Evolutionary conservation across 345 rosid genomes (phyloP).

Genomic region (Brassica incana): DNA sequence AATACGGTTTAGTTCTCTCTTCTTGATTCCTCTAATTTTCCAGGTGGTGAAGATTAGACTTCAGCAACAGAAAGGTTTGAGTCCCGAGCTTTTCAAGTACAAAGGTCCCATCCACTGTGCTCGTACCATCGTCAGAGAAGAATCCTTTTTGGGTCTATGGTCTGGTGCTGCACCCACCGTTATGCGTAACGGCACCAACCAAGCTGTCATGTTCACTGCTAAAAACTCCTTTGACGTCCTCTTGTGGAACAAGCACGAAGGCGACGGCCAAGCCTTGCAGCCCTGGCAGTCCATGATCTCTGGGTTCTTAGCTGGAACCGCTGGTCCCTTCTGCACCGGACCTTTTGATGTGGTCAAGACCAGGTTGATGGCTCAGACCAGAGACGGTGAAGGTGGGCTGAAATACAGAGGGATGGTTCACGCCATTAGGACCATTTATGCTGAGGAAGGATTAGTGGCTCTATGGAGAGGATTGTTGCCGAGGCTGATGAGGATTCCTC

Average conservation of each 20-base stretch:
- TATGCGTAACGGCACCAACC: constrained; percentile 97
- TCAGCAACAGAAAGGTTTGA: constrained; percentile 91
- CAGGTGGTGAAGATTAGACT: constrained; percentile 96
- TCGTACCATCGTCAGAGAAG: constrained; percentile 60
- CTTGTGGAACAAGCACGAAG: constrained; percentile 95
- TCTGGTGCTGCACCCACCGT: constrained; percentile 97
- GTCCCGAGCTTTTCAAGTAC: constrained; percentile 75
- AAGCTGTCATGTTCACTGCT: constrained; percentile 94
- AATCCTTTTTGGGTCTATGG: constrained; percentile 86
- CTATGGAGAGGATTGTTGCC: constrained; percentile 96
- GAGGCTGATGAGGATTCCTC: constrained; percentile 95
- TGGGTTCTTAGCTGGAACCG: constrained; percentile 93
- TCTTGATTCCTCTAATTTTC: not conserved
- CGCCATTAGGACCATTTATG: constrained; percentile 75
- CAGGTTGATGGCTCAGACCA: constrained; percentile 87
- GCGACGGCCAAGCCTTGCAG: constrained; percentile 76
- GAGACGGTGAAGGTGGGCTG: constrained; percentile 52
- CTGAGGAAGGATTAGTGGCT: constrained; percentile 77
- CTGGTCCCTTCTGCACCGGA: constrained; percentile 90
- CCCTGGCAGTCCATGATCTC: constrained; percentile 98
- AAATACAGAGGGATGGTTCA: constrained; percentile 94
- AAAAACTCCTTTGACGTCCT: constrained; percentile 78
- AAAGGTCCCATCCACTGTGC: constrained; percentile 95
- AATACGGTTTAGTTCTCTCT: too few species aligned
- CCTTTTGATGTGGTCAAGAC: constrained; percentile 99